phyloP scores from a whole-genome alignment of 73 alveolate species.

The Blepharisma stoltei region DNA sequence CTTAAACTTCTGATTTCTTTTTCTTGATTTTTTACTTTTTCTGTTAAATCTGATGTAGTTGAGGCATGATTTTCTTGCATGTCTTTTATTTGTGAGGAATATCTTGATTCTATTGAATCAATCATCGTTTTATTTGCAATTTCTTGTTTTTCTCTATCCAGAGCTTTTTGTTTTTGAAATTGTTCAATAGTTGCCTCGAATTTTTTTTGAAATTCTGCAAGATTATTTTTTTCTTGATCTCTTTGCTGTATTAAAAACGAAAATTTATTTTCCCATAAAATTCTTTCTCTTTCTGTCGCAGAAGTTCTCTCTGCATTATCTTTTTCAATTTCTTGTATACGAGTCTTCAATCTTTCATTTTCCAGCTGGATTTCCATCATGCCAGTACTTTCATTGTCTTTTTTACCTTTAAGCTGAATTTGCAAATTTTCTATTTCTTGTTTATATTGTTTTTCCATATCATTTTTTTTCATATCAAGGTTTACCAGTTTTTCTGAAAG shows the following conservation, averaged over 20 bases:
- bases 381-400: background rate
- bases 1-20: constrained; percentile 73
- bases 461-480: background rate
- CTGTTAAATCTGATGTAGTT: constrained; percentile 35
- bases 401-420: background rate
- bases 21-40: constrained; percentile 67
- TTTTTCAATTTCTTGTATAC: constrained; percentile 23
- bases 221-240: constrained; percentile 71
- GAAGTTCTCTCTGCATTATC: background rate
- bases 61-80: constrained; percentile 58
- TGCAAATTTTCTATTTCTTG: constrained; percentile 24
- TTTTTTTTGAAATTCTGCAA: constrained; percentile 71
- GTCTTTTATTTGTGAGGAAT: constrained; percentile 81
- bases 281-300: constrained; percentile 9
- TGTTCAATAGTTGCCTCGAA: constrained; percentile 87
- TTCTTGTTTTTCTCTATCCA: constrained; percentile 76
- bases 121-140: constrained; percentile 47
- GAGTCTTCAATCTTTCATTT: constrained; percentile 29
- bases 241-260: constrained; percentile 24
- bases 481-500: constrained; percentile 8
- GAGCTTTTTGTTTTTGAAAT: constrained; percentile 64
- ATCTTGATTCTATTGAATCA: constrained; percentile 72
- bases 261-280: constrained; percentile 31
- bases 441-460: constrained; percentile 8
- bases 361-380: constrained; percentile 10